Conservation (phyloP, 257 asterid species). For the Penstemon eatonii region DNA sequence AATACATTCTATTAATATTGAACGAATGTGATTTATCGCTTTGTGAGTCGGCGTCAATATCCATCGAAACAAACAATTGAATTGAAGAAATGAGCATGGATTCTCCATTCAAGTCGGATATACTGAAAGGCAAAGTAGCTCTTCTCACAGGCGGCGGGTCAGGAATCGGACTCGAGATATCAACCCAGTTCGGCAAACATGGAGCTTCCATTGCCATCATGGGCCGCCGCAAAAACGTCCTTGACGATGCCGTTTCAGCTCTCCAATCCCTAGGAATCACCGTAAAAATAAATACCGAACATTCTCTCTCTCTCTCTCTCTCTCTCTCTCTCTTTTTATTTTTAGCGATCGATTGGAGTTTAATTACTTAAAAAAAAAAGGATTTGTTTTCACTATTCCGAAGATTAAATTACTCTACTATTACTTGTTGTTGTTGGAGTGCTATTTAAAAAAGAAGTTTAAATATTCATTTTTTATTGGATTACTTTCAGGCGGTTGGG, state of each 20-base stretch:
- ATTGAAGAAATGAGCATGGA: slow-evolving; percentile 40
- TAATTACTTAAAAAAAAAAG: too few relatives aligned
- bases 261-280: slow-evolving; percentile 67
- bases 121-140: slow-evolving; percentile 72
- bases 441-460: not conserved
- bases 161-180: slow-evolving; percentile 80
- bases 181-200: slow-evolving; percentile 79
- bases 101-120: slow-evolving; percentile 76
- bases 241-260: slow-evolving; percentile 58
- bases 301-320: not conserved
- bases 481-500: slow-evolving; percentile 57
- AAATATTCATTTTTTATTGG: not conserved
- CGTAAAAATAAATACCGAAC: slow-evolving; percentile 27
- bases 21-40: too few relatives aligned
- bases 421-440: not conserved
- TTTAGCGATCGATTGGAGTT: not conserved
- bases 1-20: too few relatives aligned
- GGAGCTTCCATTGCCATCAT: slow-evolving; percentile 86
- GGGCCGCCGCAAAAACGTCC: slow-evolving; percentile 81
- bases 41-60: too few relatives aligned
- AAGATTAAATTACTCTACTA: not conserved
- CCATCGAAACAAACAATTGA: too few relatives aligned
- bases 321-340: not conserved
- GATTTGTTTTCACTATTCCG: too few relatives aligned
- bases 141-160: slow-evolving; percentile 91